phyloP scores from a whole-genome alignment of 495 filamentous ascomycete species.

The Chaetomium tenue region DNA sequence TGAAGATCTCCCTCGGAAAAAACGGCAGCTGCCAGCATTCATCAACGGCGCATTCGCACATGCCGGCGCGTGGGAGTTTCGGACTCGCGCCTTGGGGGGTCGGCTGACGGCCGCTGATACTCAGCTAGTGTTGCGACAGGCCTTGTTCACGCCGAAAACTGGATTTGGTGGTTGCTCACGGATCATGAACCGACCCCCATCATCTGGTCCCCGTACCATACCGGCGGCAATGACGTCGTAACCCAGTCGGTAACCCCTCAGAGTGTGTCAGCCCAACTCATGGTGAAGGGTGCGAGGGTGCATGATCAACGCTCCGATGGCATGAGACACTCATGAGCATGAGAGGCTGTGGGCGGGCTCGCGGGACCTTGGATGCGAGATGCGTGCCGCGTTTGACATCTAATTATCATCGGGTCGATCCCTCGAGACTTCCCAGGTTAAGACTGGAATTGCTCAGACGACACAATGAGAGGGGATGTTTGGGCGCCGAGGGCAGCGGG shows the following conservation, averaged over 20 bases:
- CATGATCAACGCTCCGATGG: no score
- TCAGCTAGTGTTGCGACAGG: background rate
- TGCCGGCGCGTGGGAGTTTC: constrained; percentile 5
- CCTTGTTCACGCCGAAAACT: background rate
- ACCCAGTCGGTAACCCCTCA: background rate
- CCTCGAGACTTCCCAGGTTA: no score
- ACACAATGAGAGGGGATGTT: no score
- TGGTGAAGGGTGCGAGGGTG: no score
- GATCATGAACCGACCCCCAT: background rate
- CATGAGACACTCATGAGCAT: no score
- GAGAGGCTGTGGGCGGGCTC: no score
- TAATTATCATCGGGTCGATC: no score
- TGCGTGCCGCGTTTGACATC: no score
- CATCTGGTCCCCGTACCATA: background rate
- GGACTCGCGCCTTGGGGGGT: background rate
- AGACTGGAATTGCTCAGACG: no score
- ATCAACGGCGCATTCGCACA: background rate
- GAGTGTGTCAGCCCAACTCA: no score
- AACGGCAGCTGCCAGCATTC: background rate
- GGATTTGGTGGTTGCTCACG: background rate
- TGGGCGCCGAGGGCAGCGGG: no score
- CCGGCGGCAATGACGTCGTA: background rate
- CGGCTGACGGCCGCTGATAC: background rate
- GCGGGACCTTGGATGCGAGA: no score
- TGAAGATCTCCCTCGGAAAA: constrained; percentile 19